phyloP scores from a whole-genome alignment of 192 early-diverging fungal species.

The Podila clonocystis region DNA sequence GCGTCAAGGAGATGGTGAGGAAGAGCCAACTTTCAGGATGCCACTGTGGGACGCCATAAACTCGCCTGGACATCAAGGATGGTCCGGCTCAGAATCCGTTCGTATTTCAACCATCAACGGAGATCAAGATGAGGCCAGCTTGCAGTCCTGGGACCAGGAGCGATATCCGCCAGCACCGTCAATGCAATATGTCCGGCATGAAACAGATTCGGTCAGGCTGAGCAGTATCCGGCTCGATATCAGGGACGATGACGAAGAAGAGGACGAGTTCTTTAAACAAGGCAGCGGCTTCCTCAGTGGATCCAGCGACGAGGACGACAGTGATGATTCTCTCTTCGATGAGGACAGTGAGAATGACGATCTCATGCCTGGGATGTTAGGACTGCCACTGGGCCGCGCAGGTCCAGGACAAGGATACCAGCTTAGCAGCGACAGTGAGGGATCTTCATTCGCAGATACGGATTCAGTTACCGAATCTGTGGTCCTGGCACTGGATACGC shows the following conservation, averaged over 20 bases:
- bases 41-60: slow-evolving; percentile 51
- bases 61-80: slow-evolving; percentile 33
- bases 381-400: not conserved
- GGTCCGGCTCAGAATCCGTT: slow-evolving; percentile 16
- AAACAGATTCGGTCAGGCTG: not conserved
- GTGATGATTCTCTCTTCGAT: not conserved
- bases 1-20: not conserved
- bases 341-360: slow-evolving; percentile 12
- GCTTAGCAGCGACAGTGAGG: slow-evolving; percentile 41
- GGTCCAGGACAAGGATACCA: slow-evolving; percentile 5
- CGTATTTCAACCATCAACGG: slow-evolving; percentile 18
- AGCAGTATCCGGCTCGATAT: slow-evolving; percentile 33
- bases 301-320: not conserved
- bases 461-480: slow-evolving; percentile 25
- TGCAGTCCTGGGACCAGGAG: slow-evolving; percentile 22
- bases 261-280: not conserved
- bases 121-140: not conserved
- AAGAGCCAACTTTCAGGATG: slow-evolving; percentile 27
- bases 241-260: slow-evolving; percentile 5
- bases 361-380: no score
- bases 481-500: slow-evolving; percentile 32
- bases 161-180: not conserved
- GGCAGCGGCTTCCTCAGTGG: not conserved
- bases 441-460: slow-evolving; percentile 5
- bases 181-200: not conserved